These are phyloP conservation scores for Onygenales sp. DNA, from an alignment of 2,329 filamentous ascomycete genomes.

Conservation along the genomic window DNA sequence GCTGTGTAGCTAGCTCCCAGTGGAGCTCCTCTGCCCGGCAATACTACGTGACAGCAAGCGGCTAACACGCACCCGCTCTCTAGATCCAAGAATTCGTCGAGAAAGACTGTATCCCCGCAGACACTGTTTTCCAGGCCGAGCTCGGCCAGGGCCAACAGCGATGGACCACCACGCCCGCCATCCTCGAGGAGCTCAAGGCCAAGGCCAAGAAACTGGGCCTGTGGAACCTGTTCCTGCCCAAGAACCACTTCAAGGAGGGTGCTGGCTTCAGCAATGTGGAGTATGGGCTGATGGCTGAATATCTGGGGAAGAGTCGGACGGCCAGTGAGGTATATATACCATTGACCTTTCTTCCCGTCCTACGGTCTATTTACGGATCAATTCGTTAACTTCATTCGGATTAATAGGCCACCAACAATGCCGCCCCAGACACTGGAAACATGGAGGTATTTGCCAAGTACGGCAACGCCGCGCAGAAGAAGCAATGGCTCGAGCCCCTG, in stretches of 20 bases:
- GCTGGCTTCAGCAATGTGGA: constrained; percentile 92
- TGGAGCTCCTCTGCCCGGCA: background rate
- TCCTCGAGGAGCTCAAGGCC: constrained; percentile 82
- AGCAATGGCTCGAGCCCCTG: constrained; percentile 69
- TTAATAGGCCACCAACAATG: constrained; percentile 67
- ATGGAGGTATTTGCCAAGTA: constrained; percentile 95
- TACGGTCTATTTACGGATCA: background rate
- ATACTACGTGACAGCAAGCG: constrained; percentile 3
- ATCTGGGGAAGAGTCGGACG: constrained; percentile 73
- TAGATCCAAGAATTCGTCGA: constrained; percentile 92
- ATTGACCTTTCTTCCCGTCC: background rate
- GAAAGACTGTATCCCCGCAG: constrained; percentile 84
- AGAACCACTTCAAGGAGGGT: constrained; percentile 89
- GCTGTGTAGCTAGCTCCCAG: too few relatives aligned
- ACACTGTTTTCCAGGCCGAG: constrained; percentile 70
- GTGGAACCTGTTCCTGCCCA: constrained; percentile 98
- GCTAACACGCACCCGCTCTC: background rate
- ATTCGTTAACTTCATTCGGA: background rate
- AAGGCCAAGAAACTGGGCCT: constrained; percentile 75
- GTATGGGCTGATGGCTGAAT: constrained; percentile 96
- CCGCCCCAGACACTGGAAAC: constrained; percentile 86
- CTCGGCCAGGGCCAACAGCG: constrained; percentile 65
- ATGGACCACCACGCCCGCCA: constrained; percentile 68
- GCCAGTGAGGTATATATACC: constrained; percentile 55
- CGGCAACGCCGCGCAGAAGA: constrained; percentile 75